Evolutionary conservation across 202 grass and related monocot species (phyloP).

Genomic region (Carex arenaria): DNA sequence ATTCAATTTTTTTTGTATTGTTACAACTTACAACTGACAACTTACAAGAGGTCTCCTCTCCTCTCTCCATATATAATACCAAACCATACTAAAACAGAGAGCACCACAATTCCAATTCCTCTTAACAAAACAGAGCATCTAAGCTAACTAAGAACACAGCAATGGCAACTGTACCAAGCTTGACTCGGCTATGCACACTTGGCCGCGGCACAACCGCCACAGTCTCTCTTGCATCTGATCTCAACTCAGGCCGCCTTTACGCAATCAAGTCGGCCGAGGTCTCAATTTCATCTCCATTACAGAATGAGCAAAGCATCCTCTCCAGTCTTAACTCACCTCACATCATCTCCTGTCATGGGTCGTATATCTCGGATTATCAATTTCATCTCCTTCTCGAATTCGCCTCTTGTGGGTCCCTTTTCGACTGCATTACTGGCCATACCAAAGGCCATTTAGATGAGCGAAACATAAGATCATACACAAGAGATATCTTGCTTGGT

Average conservation of each 20-base stretch:
- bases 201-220: not conserved
- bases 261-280: constrained; percentile 16
- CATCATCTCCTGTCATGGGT: constrained; percentile 6
- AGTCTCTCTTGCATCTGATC: constrained; percentile 10
- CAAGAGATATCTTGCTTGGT: constrained; percentile 41
- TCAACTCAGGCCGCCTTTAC: not conserved
- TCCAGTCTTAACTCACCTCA: not conserved
- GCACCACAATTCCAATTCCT: too few relatives aligned
- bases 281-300: not conserved
- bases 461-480: not conserved
- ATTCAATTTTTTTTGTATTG: too few relatives aligned
- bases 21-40: too few relatives aligned
- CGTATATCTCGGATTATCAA: not conserved
- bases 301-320: not conserved
- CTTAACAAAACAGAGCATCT: not conserved
- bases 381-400: constrained; percentile 20
- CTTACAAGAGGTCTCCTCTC: too few relatives aligned
- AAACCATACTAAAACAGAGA: too few relatives aligned
- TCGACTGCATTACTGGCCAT: not conserved
- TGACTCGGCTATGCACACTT: constrained; percentile 2
- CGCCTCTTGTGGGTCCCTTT: constrained; percentile 7
- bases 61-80: too few relatives aligned
- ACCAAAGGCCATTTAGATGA: constrained; percentile 36
- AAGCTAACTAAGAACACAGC: not conserved
- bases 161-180: constrained; percentile 12